Percentiles rank a stretch among this genome's conserved stretches.
These are phyloP conservation scores for Astraeus odoratus DNA, from an alignment of 768 basidiomycete species.

Conservation along the genomic window DNA sequence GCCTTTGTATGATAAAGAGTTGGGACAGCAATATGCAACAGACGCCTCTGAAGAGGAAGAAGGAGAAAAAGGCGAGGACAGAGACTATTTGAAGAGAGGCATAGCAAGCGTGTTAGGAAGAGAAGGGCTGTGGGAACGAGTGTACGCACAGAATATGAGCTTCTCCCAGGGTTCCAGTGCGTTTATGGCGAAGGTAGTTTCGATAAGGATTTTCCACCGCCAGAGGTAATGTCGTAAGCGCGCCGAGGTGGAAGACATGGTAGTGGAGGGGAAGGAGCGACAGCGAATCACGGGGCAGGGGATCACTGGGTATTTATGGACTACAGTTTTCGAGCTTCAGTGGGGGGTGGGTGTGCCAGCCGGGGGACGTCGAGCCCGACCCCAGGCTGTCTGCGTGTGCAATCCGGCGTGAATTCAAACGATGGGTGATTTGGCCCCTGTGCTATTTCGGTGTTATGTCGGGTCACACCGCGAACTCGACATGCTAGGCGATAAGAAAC, in stretches of 20 bases:
- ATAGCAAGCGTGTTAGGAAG: neutral
- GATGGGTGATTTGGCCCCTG: too few relatives aligned
- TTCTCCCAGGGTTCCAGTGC: slow-evolving; percentile 70
- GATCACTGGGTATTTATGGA: too few relatives aligned
- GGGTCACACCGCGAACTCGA: too few relatives aligned
- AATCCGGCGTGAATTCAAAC: too few relatives aligned
- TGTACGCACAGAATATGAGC: slow-evolving; percentile 44
- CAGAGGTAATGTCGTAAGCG: slow-evolving; percentile 35
- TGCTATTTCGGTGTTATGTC: too few relatives aligned
- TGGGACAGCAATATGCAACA: slow-evolving; percentile 55
- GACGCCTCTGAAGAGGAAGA: slow-evolving; percentile 45
- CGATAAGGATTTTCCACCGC: slow-evolving; percentile 49
- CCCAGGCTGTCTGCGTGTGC: too few relatives aligned
- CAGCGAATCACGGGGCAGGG: neutral
- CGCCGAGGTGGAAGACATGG: slow-evolving; percentile 10
- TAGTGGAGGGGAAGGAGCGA: neutral
- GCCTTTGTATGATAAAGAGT: slow-evolving; percentile 41
- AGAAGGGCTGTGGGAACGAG: neutral
- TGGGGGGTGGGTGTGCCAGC: too few relatives aligned
- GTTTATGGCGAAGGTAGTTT: slow-evolving; percentile 51
- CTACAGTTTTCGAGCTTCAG: too few relatives aligned
- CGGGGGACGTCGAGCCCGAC: too few relatives aligned
- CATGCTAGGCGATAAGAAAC: too few relatives aligned
- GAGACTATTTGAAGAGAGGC: slow-evolving; percentile 28
- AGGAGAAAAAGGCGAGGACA: slow-evolving; percentile 31